These are phyloP conservation scores for Aureobasidium lini DNA, from an alignment of 2,329 filamentous ascomycete genomes.

Conservation along the genomic window DNA sequence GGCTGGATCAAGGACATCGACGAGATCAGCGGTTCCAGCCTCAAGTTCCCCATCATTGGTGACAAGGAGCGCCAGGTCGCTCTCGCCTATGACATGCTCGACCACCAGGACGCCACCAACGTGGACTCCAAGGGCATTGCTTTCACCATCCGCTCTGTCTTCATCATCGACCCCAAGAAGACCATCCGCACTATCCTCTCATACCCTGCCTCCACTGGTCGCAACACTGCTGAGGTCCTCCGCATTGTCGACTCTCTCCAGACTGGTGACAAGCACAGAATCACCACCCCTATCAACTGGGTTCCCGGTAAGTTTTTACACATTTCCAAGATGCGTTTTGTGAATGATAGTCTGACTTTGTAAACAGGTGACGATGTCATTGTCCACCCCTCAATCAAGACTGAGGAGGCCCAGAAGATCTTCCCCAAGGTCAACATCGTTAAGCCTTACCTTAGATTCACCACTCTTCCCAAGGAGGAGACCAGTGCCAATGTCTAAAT, in stretches of 20 bases:
- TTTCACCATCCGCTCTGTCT: conserved; percentile 59
- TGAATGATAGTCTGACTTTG: conserved; percentile 19
- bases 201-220: conserved; percentile 55
- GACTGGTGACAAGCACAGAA: conserved; percentile 52
- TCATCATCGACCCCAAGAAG: conserved; percentile 59
- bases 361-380: conserved; percentile 34
- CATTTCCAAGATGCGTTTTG: conserved; percentile 31
- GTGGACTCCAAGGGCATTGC: conserved; percentile 50
- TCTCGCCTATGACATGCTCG: conserved; percentile 46
- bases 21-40: conserved; percentile 41
- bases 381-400: conserved; percentile 52
- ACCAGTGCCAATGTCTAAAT: conserved; percentile 40
- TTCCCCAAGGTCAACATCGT: conserved; percentile 55
- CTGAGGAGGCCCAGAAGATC: conserved; percentile 50
- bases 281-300: conserved; percentile 58
- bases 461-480: conserved; percentile 52
- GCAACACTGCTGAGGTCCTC: conserved; percentile 47
- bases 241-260: conserved; percentile 46
- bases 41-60: conserved; percentile 47
- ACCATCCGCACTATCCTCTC: conserved; percentile 55
- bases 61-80: conserved; percentile 48
- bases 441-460: conserved; percentile 56
- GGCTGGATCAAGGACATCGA: conserved; percentile 48
- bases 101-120: conserved; percentile 51
- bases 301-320: conserved; percentile 32